Conservation (phyloP, 2,329 filamentous ascomycete genomes). For the Sporothrix curviconia region DNA sequence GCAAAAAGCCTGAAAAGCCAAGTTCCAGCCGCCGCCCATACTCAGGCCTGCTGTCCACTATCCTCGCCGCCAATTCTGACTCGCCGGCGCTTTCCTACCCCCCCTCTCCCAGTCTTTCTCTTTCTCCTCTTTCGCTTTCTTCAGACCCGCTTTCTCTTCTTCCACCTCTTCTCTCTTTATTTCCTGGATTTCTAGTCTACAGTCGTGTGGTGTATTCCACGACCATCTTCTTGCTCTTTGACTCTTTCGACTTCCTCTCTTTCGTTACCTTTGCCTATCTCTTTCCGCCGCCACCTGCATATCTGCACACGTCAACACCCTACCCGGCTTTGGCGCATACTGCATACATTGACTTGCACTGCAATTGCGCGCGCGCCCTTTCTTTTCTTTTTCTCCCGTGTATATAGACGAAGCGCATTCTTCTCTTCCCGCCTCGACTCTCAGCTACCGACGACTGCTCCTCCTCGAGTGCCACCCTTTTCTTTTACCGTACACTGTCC, state of each 20-base stretch:
- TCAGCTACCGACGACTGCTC: background rate
- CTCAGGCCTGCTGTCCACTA: slow-evolving; percentile 10
- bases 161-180: background rate
- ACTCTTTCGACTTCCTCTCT: background rate
- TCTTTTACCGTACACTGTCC: background rate
- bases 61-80: slow-evolving; percentile 10
- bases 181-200: background rate
- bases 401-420: slow-evolving; percentile 1
- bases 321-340: background rate
- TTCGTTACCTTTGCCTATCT: background rate
- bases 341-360: background rate
- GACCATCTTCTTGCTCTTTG: background rate
- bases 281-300: background rate
- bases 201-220: background rate
- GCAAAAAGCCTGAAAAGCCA: background rate
- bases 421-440: background rate
- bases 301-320: background rate
- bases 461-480: too few relatives aligned
- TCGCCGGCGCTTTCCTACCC: background rate
- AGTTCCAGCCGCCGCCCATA: slow-evolving; percentile 3
- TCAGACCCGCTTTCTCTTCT: background rate
- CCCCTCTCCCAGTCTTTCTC: slow-evolving; percentile 6
- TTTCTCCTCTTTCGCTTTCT: slow-evolving; percentile 6
- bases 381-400: background rate
- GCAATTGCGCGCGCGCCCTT: slow-evolving; percentile 6